Evolutionary conservation across 1,284 basidiomycete species (phyloP).

Genomic region (Tremellales sp.): DNA sequence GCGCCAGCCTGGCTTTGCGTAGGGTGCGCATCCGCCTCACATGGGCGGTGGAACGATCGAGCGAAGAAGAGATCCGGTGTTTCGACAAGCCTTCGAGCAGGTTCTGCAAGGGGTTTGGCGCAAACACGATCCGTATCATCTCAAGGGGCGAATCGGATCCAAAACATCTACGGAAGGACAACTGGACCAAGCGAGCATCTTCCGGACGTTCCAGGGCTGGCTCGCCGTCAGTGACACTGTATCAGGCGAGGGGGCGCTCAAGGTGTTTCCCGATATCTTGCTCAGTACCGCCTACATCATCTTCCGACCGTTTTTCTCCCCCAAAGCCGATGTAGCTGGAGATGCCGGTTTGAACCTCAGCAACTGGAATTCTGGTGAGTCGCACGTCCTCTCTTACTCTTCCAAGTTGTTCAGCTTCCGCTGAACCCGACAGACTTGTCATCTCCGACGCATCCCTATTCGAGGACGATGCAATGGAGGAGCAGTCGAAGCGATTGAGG

Average conservation of each 20-base stretch:
- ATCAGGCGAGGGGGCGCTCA: constrained; percentile 59
- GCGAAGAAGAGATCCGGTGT: constrained; percentile 64
- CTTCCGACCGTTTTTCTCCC: constrained; percentile 70
- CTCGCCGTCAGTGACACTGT: constrained; percentile 56
- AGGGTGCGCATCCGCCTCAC: constrained; percentile 65
- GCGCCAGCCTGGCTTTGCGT: constrained; percentile 60
- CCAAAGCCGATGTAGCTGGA: constrained; percentile 58
- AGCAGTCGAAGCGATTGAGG: too few species aligned
- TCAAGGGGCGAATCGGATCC: constrained; percentile 10
- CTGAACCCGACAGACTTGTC: constrained; percentile 2
- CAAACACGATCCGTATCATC: constrained; percentile 28
- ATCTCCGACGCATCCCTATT: too few species aligned
- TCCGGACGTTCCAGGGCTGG: constrained; percentile 65
- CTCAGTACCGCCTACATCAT: constrained; percentile 69
- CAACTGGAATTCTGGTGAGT: constrained; percentile 9
- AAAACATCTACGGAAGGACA: constrained; percentile 13
- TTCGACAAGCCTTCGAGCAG: constrained; percentile 54
- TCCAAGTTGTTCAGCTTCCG: background rate
- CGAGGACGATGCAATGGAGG: too few species aligned
- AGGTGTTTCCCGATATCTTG: constrained; percentile 66
- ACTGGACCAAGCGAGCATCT: constrained; percentile 58
- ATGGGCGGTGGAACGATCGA: constrained; percentile 67
- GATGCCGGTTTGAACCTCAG: constrained; percentile 58
- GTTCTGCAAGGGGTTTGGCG: constrained; percentile 60
- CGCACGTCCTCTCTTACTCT: background rate